Evolutionary conservation across 2,329 filamentous ascomycete genomes (phyloP).

Genomic region (Sclerotinia borealis): DNA sequence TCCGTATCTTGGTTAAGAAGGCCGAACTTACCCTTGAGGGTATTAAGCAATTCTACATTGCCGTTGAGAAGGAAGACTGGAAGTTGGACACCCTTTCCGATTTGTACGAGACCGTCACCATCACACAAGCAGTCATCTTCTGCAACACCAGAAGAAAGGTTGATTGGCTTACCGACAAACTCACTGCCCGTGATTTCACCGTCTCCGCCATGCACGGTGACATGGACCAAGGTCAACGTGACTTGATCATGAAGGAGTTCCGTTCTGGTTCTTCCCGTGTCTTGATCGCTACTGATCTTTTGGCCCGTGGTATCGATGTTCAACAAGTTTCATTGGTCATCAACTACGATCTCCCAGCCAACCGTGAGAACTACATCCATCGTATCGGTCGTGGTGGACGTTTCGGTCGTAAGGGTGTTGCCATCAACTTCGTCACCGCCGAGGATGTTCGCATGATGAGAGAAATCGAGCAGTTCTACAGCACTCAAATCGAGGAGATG

Average conservation of each 20-base stretch:
- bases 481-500: slow-evolving; percentile 99
- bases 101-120: slow-evolving; percentile 98
- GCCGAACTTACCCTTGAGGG: slow-evolving; percentile 98
- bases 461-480: slow-evolving; percentile 99
- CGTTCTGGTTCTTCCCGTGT: slow-evolving; percentile 97
- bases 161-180: slow-evolving; percentile 99
- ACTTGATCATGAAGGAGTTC: slow-evolving; percentile 99
- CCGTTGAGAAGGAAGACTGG: slow-evolving; percentile 99
- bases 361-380: slow-evolving; percentile 99
- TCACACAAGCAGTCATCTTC: slow-evolving; percentile 99
- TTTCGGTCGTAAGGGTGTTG: slow-evolving; percentile 99
- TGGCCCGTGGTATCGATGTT: slow-evolving; percentile 99
- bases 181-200: slow-evolving; percentile 96
- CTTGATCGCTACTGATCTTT: slow-evolving; percentile 92
- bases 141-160: slow-evolving; percentile 99
- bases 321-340: slow-evolving; percentile 99
- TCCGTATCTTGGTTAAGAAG: slow-evolving; percentile 99
- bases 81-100: slow-evolving; percentile 99
- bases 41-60: slow-evolving; percentile 99
- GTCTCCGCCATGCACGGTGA: slow-evolving; percentile 99
- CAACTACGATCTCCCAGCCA: slow-evolving; percentile 98
- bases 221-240: slow-evolving; percentile 97
- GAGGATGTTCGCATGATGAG: slow-evolving; percentile 99
- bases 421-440: slow-evolving; percentile 99
- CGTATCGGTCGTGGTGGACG: slow-evolving; percentile 98